Evolutionary conservation across 768 basidiomycete species (phyloP).

Genomic region (Psilocybe cubensis): DNA sequence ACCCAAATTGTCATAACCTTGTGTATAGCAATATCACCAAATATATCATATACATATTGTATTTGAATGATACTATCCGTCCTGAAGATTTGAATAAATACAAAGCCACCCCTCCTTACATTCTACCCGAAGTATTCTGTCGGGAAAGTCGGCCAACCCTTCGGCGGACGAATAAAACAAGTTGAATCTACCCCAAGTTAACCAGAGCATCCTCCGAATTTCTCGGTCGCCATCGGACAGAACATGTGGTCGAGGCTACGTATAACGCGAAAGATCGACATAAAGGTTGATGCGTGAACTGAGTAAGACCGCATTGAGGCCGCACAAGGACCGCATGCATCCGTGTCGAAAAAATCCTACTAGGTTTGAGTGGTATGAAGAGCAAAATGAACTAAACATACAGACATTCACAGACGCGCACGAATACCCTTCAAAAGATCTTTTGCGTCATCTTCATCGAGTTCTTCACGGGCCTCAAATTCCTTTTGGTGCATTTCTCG

Average conservation of each 20-base stretch:
- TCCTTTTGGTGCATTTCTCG: conserved; percentile 65
- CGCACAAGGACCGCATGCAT: neutral
- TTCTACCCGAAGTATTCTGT: neutral
- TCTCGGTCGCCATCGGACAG: neutral
- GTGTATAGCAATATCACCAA: too few relatives aligned
- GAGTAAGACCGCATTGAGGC: too few relatives aligned
- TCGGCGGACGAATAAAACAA: neutral
- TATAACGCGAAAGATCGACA: too few relatives aligned
- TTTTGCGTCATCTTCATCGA: conserved; percentile 63
- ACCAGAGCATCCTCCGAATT: neutral
- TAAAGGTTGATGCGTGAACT: too few relatives aligned
- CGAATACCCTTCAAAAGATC: conserved; percentile 31
- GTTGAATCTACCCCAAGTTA: neutral
- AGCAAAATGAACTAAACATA: neutral
- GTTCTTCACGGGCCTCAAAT: conserved; percentile 55
- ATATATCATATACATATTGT: too few relatives aligned
- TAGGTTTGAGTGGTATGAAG: neutral
- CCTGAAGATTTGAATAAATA: too few relatives aligned
- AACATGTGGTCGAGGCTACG: too few relatives aligned
- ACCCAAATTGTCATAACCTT: too few relatives aligned
- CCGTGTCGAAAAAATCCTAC: too few relatives aligned
- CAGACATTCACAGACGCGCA: conserved; percentile 12
- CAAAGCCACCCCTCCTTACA: too few relatives aligned
- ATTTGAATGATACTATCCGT: too few relatives aligned
- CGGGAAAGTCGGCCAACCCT: neutral